A percentile compares a stretch with the other conserved stretches of the same genome.
These are phyloP conservation scores for Picochlorum costavermella DNA, from an alignment of 139 green algal genomes.

Conservation along the genomic window DNA sequence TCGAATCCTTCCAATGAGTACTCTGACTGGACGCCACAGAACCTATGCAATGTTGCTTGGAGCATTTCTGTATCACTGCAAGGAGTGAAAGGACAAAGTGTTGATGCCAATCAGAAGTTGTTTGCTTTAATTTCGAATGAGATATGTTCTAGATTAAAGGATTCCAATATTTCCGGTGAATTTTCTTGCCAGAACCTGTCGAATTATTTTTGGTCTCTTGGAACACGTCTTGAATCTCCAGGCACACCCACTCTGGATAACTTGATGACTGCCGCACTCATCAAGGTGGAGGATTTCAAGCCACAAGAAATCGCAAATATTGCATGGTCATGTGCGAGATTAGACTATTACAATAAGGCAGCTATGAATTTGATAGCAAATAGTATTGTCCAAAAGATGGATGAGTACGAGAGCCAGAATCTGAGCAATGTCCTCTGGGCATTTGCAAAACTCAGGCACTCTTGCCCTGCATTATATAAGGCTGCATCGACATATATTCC, in stretches of 20 bases:
- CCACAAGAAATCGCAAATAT: slow-evolving; percentile 47
- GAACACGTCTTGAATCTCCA: slow-evolving; percentile 24
- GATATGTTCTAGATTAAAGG: slow-evolving; percentile 20
- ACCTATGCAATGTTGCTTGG: slow-evolving; percentile 41
- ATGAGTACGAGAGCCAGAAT: slow-evolving; percentile 42
- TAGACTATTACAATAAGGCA: slow-evolving; percentile 28
- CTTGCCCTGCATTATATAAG: slow-evolving; percentile 30
- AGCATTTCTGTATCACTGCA: slow-evolving; percentile 26
- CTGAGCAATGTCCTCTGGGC: slow-evolving; percentile 45
- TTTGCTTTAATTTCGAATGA: slow-evolving; percentile 13
- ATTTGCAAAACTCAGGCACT: slow-evolving; percentile 35
- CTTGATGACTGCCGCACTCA: slow-evolving; percentile 19
- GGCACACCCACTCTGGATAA: not conserved
- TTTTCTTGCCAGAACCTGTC: slow-evolving; percentile 42
- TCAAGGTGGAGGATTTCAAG: slow-evolving; percentile 32
- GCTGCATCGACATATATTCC: slow-evolving; percentile 10
- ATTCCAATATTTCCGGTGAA: not conserved
- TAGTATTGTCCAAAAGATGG: slow-evolving; percentile 22
- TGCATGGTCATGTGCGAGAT: slow-evolving; percentile 38
- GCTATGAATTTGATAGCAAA: slow-evolving; percentile 32
- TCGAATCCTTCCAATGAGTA: too few relatives aligned
- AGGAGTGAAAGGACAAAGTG: not conserved
- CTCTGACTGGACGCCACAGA: slow-evolving; percentile 32
- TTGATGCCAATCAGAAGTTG: not conserved
- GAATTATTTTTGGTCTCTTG: slow-evolving; percentile 36